phyloP scores from a whole-genome alignment of 805 yeast genomes.

The Kodamaea jinghongensis region DNA sequence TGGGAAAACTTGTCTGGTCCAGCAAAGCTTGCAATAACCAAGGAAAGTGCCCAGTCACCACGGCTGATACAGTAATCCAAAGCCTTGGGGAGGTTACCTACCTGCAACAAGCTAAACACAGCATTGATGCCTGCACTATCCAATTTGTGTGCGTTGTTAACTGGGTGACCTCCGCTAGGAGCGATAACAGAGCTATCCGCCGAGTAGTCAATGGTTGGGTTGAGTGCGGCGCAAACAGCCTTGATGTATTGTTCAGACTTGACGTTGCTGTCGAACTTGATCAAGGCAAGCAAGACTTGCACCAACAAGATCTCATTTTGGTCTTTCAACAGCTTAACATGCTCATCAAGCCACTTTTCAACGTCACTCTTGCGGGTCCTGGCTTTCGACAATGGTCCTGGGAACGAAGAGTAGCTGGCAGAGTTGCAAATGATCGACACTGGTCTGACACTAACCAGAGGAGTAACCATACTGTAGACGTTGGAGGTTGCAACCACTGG shows the following conservation, averaged over 20 bases:
- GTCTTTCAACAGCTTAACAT: slow-evolving; percentile 13
- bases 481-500: slow-evolving; percentile 7
- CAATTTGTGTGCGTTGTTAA: slow-evolving; percentile 41
- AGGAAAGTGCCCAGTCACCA: slow-evolving; percentile 74
- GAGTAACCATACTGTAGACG: slow-evolving; percentile 4
- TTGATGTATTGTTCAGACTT: slow-evolving; percentile 26
- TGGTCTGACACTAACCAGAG: slow-evolving; percentile 33
- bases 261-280: slow-evolving; percentile 32
- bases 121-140: slow-evolving; percentile 36
- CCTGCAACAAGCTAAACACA: slow-evolving; percentile 42
- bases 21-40: slow-evolving; percentile 63
- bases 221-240: slow-evolving; percentile 35
- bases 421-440: slow-evolving; percentile 20
- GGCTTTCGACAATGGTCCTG: slow-evolving; percentile 61
- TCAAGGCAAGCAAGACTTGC: slow-evolving; percentile 25
- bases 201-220: slow-evolving; percentile 39
- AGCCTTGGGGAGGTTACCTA: slow-evolving; percentile 69
- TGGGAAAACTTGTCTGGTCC: slow-evolving; percentile 60
- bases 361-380: slow-evolving; percentile 66
- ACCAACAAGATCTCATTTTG: slow-evolving; percentile 29
- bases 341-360: slow-evolving; percentile 53
- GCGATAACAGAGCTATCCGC: no score
- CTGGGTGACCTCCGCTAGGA: slow-evolving; percentile 11
- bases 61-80: slow-evolving; percentile 57
- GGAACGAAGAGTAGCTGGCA: slow-evolving; percentile 43